Evolutionary conservation across 2,329 filamentous ascomycete species (phyloP).

Genomic region (Diplodia scrobiculata): DNA sequence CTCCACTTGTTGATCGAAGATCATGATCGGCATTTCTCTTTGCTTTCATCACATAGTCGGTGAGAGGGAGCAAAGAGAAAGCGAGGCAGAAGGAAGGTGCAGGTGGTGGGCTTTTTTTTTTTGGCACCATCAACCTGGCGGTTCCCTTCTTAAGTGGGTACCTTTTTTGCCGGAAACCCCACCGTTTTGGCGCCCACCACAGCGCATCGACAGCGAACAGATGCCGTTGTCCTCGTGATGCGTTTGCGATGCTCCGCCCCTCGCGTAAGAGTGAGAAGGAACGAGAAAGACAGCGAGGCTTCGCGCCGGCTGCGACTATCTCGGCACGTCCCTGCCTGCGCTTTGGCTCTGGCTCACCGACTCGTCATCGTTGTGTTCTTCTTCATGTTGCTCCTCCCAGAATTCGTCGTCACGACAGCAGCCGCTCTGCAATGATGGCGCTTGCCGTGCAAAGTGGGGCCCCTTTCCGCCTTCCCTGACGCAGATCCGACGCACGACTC

Average conservation of each 20-base stretch:
- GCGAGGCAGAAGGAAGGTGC: not conserved
- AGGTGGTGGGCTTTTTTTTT: not conserved
- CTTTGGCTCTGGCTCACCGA: not conserved
- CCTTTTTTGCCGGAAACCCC: not conserved
- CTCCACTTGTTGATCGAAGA: not conserved
- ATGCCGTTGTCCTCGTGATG: not conserved
- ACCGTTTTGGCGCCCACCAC: not conserved
- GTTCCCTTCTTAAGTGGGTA: not conserved
- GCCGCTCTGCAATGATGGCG: not conserved
- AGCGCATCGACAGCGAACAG: not conserved
- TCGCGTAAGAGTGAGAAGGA: not conserved
- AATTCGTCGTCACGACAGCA: not conserved
- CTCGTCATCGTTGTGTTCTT: not conserved
- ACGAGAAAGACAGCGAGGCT: not conserved
- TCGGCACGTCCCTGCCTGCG: not conserved
- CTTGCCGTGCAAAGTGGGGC: not conserved
- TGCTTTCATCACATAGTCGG: conserved; percentile 26
- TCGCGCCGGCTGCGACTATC: no score
- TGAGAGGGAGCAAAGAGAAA: not conserved
- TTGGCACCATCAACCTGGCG: not conserved
- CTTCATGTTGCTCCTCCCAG: not conserved
- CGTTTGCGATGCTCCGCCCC: not conserved
- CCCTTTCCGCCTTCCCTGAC: not conserved
- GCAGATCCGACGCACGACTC: conserved; percentile 7
- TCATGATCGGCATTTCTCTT: not conserved